phyloP scores from a whole-genome alignment of 2,329 filamentous ascomycete genomes.

The Xylaria polymorpha region DNA sequence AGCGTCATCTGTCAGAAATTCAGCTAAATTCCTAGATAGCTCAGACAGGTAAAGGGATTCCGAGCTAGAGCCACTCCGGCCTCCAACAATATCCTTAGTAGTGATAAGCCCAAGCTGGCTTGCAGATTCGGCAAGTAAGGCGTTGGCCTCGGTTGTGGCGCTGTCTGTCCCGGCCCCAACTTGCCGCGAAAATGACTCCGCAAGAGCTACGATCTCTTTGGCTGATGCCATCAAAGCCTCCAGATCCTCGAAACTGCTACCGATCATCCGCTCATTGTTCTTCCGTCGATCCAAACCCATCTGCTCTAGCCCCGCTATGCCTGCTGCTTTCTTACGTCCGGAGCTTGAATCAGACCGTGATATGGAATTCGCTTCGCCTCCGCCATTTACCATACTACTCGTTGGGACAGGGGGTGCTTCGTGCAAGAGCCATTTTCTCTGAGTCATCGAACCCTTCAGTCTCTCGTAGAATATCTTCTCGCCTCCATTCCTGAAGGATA shows the following conservation, averaged over 20 bases:
- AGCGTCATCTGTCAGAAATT: slow-evolving; percentile 88
- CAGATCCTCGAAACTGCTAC: slow-evolving; percentile 93
- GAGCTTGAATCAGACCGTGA: slow-evolving; percentile 43
- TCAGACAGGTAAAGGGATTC: slow-evolving; percentile 92
- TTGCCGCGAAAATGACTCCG: slow-evolving; percentile 85
- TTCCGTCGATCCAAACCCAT: slow-evolving; percentile 85
- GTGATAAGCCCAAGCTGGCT: slow-evolving; percentile 89
- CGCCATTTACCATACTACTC: slow-evolving; percentile 56
- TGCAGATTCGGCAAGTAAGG: slow-evolving; percentile 82
- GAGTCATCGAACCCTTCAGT: slow-evolving; percentile 86
- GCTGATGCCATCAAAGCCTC: slow-evolving; percentile 97
- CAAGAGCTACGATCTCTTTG: slow-evolving; percentile 93
- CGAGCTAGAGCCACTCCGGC: slow-evolving; percentile 70
- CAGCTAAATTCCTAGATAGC: slow-evolving; percentile 83
- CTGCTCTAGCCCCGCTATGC: slow-evolving; percentile 92
- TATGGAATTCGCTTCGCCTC: slow-evolving; percentile 51
- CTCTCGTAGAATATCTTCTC: slow-evolving; percentile 92
- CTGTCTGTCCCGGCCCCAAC: slow-evolving; percentile 65
- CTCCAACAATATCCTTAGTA: slow-evolving; percentile 91
- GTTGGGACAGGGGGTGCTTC: slow-evolving; percentile 88
- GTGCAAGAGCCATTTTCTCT: slow-evolving; percentile 94
- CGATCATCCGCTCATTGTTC: slow-evolving; percentile 94
- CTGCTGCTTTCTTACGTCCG: slow-evolving; percentile 72
- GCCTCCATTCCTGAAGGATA: slow-evolving; percentile 90
- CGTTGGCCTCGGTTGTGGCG: slow-evolving; percentile 76